A percentile compares a stretch with the other conserved stretches of the same genome.
These are phyloP conservation scores for Penicillium sclerotigenum DNA, from an alignment of 2,329 filamentous ascomycete species.

Conservation along the genomic window DNA sequence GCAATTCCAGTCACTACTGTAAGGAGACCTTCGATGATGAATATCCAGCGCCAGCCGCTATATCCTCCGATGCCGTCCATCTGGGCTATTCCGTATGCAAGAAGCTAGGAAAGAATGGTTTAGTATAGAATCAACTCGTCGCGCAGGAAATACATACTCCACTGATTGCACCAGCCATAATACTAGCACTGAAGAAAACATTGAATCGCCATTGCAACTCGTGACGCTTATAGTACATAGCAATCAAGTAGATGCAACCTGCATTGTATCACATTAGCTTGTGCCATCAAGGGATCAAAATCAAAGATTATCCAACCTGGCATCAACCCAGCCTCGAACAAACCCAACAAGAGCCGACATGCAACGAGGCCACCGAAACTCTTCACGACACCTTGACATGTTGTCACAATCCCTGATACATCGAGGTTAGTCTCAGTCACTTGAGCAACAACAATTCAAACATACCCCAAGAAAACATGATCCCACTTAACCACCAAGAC, in stretches of 20 bases:
- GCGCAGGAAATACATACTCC: constrained; percentile 26
- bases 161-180: constrained; percentile 42
- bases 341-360: constrained; percentile 37
- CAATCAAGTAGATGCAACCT: constrained; percentile 36
- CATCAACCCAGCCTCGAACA: constrained; percentile 40
- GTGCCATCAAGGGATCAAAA: not conserved
- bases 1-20: constrained; percentile 48
- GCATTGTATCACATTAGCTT: constrained; percentile 1
- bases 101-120: constrained; percentile 22
- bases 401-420: constrained; percentile 39
- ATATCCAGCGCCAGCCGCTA: constrained; percentile 48
- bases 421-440: not conserved
- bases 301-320: constrained; percentile 25
- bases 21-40: constrained; percentile 49
- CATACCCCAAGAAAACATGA: constrained; percentile 44
- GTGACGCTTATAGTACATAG: constrained; percentile 40
- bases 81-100: constrained; percentile 43
- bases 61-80: constrained; percentile 43
- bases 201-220: constrained; percentile 41
- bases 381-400: constrained; percentile 43
- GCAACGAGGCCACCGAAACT: constrained; percentile 41
- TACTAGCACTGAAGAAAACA: constrained; percentile 36
- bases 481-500: constrained; percentile 42
- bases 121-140: not conserved
- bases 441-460: not conserved